phyloP scores from a whole-genome alignment of 495 filamentous ascomycete genomes.

The Podospora bellae-mahoneyi region DNA sequence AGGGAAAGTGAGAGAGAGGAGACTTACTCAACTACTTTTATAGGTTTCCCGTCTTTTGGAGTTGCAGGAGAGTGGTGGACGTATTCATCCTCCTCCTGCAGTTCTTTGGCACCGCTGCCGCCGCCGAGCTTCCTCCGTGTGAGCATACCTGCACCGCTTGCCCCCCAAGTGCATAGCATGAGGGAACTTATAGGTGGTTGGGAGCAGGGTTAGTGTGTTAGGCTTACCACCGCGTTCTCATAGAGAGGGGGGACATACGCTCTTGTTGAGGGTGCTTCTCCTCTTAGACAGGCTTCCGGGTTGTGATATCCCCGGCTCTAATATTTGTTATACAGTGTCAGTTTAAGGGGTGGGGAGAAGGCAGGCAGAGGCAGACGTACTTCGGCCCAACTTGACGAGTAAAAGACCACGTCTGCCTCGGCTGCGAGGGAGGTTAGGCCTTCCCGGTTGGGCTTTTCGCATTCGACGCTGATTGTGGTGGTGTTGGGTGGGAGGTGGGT shows the following conservation, averaged over 20 bases:
- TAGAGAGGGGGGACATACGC: slow-evolving; percentile 28
- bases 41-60: slow-evolving; percentile 29
- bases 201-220: slow-evolving; percentile 9
- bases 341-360: neutral
- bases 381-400: slow-evolving; percentile 66
- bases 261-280: slow-evolving; percentile 26
- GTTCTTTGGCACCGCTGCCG: slow-evolving; percentile 7
- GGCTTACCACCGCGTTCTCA: neutral
- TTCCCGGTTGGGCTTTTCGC: slow-evolving; percentile 62
- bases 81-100: slow-evolving; percentile 12
- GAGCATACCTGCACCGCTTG: slow-evolving; percentile 48
- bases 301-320: slow-evolving; percentile 35
- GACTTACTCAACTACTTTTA: slow-evolving; percentile 62
- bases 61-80: slow-evolving; percentile 50
- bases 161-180: slow-evolving; percentile 67
- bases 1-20: neutral
- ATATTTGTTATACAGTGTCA: neutral
- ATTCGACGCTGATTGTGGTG: slow-evolving; percentile 58
- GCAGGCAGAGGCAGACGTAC: slow-evolving; percentile 37
- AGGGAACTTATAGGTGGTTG: slow-evolving; percentile 43
- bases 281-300: slow-evolving; percentile 36
- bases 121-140: slow-evolving; percentile 35
- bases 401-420: slow-evolving; percentile 66
- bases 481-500: slow-evolving; percentile 36
- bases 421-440: slow-evolving; percentile 60